Conservation (phyloP, 2,329 filamentous ascomycete species). For the Cordyceps sp. region DNA sequence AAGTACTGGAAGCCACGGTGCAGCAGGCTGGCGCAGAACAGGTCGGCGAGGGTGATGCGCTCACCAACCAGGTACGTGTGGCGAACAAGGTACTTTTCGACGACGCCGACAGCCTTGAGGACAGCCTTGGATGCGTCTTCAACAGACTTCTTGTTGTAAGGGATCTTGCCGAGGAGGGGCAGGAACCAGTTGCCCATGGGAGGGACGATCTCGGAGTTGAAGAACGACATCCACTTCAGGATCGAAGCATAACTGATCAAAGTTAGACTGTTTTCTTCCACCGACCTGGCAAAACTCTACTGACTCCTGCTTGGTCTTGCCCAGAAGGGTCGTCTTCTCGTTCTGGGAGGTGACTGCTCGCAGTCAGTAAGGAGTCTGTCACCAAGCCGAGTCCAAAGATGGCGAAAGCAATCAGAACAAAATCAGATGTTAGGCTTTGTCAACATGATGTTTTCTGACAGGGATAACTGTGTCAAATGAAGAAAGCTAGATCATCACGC, state of each 20-base stretch:
- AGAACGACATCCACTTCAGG: constrained; percentile 94
- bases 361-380: constrained; percentile 12
- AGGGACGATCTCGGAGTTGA: constrained; percentile 73
- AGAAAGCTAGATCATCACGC: constrained; percentile 57
- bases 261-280: constrained; percentile 8
- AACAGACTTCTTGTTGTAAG: constrained; percentile 97
- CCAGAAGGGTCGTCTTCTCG: constrained; percentile 97
- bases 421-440: constrained; percentile 75
- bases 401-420: constrained; percentile 2
- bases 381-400: neutral
- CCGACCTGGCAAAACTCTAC: constrained; percentile 9
- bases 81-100: constrained; percentile 76
- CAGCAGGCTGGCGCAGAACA: constrained; percentile 68
- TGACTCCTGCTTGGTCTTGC: constrained; percentile 99
- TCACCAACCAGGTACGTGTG: constrained; percentile 98
- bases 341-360: constrained; percentile 88
- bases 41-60: constrained; percentile 89
- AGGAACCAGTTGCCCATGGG: constrained; percentile 66
- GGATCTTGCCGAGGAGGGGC: constrained; percentile 62
- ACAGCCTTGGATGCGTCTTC: constrained; percentile 61
- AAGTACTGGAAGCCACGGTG: constrained; percentile 84
- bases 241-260: constrained; percentile 68
- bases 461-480: constrained; percentile 83
- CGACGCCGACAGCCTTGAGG: constrained; percentile 49
- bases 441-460: constrained; percentile 91